Conservation (phyloP, 2,329 filamentous ascomycete species). For the Aspergillus pseudoterreus region DNA sequence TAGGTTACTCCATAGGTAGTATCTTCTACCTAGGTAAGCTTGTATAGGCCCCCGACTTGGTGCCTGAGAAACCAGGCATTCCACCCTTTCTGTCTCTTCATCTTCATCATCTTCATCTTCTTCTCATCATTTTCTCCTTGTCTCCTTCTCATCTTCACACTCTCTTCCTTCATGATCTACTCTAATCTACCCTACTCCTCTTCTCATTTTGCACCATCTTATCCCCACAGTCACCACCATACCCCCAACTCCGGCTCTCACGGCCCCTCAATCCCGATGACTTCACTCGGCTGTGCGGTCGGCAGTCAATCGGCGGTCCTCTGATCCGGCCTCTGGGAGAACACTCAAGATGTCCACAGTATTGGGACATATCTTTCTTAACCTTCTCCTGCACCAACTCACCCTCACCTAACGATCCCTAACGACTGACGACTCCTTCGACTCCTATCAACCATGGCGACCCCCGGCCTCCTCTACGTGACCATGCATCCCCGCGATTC, state of each 20-base stretch:
- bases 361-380: too few species aligned
- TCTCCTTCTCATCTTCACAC: neutral
- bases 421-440: neutral
- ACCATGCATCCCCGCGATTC: constrained; percentile 75
- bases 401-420: neutral
- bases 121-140: neutral
- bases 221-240: too few species aligned
- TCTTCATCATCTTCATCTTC: neutral
- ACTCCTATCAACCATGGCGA: constrained; percentile 27
- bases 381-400: neutral
- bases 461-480: constrained; percentile 73
- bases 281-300: constrained; percentile 1
- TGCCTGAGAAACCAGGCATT: neutral
- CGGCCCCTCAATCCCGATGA: neutral
- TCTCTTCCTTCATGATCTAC: neutral
- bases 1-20: too few species aligned
- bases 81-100: neutral
- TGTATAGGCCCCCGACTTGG: neutral
- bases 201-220: neutral
- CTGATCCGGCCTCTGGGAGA: neutral
- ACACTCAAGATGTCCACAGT: neutral
- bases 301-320: neutral
- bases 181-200: neutral
- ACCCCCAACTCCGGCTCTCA: neutral
- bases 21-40: too few species aligned